These are phyloP conservation scores for Heterobasidion parviporum DNA, from an alignment of 1,284 basidiomycete species.

Conservation along the genomic window DNA sequence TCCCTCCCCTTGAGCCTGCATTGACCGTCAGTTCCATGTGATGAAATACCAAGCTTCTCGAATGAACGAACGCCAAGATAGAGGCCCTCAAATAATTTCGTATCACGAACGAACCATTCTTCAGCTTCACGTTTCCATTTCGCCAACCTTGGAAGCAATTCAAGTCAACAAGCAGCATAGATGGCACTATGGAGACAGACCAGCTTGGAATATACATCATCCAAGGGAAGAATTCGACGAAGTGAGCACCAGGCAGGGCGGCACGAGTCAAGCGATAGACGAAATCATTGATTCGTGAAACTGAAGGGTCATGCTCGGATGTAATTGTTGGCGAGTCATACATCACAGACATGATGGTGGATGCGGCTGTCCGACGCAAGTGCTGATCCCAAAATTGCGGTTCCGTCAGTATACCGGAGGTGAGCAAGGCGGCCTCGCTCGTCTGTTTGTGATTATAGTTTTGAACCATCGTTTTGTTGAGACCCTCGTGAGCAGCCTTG, in stretches of 20 bases:
- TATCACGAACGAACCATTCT: constrained; percentile 10
- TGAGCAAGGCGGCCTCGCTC: constrained; percentile 1
- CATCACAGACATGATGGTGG: not conserved
- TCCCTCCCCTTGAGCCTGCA: constrained; percentile 10
- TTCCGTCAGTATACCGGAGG: not conserved
- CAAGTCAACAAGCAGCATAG: too few species aligned
- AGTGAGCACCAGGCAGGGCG: not conserved
- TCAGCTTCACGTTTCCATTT: constrained; percentile 12
- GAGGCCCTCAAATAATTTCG: constrained; percentile 12
- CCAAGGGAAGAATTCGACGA: constrained; percentile 5
- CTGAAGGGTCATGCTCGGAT: not conserved
- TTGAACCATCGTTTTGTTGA: not conserved
- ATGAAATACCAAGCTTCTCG: constrained; percentile 4
- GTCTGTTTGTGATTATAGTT: not conserved
- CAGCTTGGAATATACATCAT: constrained; percentile 3
- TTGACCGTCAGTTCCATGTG: not conserved
- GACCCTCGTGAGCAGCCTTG: constrained; percentile 3
- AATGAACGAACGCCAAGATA: constrained; percentile 7
- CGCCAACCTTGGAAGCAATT: constrained; percentile 5
- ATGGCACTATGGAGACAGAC: not conserved
- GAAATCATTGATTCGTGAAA: not conserved
- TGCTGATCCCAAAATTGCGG: not conserved
- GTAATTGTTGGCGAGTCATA: constrained; percentile 1
- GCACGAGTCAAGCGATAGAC: not conserved
- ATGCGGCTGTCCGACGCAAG: not conserved